These are phyloP conservation scores for Citrullus mucosospermus DNA, from an alignment of 306 rosid species.

Conservation along the genomic window DNA sequence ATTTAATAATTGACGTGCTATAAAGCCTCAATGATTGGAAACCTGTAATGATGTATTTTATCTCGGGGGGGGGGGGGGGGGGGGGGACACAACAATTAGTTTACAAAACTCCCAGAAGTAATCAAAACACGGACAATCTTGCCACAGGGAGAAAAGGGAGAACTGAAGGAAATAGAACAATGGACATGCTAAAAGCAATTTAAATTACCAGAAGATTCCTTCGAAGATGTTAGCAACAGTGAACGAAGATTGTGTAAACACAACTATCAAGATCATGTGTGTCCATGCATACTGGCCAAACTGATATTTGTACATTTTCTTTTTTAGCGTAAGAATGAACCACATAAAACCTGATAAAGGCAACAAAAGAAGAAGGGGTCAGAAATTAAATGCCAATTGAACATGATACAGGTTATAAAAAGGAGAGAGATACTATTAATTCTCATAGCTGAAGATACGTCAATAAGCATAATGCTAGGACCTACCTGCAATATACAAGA, in stretches of 20 bases:
- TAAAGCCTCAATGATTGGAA: background rate
- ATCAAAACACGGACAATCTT: background rate
- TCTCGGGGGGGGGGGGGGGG: too few relatives aligned
- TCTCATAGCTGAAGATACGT: background rate
- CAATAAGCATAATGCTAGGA: background rate
- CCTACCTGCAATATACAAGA: constrained; percentile 74
- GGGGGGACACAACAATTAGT: background rate
- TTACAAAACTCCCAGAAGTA: background rate
- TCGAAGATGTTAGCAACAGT: constrained; percentile 95
- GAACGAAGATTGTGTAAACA: constrained; percentile 92
- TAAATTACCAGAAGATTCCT: constrained; percentile 86
- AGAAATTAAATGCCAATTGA: background rate
- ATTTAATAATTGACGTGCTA: background rate
- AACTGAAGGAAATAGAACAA: background rate
- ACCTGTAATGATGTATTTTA: background rate
- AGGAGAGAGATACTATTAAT: background rate
- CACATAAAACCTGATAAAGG: constrained; percentile 81
- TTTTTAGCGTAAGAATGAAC: constrained; percentile 94
- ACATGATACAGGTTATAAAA: background rate
- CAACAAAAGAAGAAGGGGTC: constrained; percentile 10
- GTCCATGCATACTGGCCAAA: constrained; percentile 99
- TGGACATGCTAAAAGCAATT: background rate
- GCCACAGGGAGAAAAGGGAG: background rate
- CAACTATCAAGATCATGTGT: constrained; percentile 90
- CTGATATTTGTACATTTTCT: constrained; percentile 98